Base-by-base conservation (phyloP, 1,284 basidiomycete species). In the Leccinum pallidistipes region DNA sequence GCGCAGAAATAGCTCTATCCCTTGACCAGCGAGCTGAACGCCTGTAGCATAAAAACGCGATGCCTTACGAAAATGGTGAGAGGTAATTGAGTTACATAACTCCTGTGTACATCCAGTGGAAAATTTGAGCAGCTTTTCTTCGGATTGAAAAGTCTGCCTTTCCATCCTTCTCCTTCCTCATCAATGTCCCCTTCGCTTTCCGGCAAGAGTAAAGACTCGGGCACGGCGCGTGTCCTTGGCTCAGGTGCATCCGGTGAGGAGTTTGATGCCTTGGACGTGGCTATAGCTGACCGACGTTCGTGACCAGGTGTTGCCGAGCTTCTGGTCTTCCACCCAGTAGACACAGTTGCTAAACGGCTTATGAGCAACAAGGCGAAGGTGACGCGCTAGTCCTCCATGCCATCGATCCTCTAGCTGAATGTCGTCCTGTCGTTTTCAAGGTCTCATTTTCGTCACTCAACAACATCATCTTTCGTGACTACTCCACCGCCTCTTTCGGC, bases 331-430 rank as follows among this genome's bases (percentile, higher is more conserved):
- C 93, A 94, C 75, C 93, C 92, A 24, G 92, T 94, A 62, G 96
- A 98, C 79, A 99, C 97, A 1, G 90, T 98, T 62, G 95, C 97
- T 21, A 99, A 99, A 79, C 89, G 97, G 49, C 79, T 99, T 64
- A 98, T 98, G 97, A 95, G 94, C 75, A 98, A 98, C 86, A 95
- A 95, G 81, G 81, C 81, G 64, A 90, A 90, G 81, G 92, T 87
- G 60, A 52, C 73, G 62, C 18, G 8, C 32, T n/a, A 24, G 14
- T 54, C 59, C 18, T 38, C 52, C 34, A 3, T 51, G 4, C 32
- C 24, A 14, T 36, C 36, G 38, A 36, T 57, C 24, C 57, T 47
- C 29, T 40, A 9, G 1, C 56, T 54, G 4, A 51, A 53, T 24
- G 34, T 55, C 5, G 9, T 11, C n/a, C n/a, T 36, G 34, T n/a